A percentile compares a stretch with the other conserved stretches of the same genome.
These are phyloP conservation scores for Allantophomopsis cytisporea DNA, from an alignment of 2,329 filamentous ascomycete species.

Conservation along the genomic window DNA sequence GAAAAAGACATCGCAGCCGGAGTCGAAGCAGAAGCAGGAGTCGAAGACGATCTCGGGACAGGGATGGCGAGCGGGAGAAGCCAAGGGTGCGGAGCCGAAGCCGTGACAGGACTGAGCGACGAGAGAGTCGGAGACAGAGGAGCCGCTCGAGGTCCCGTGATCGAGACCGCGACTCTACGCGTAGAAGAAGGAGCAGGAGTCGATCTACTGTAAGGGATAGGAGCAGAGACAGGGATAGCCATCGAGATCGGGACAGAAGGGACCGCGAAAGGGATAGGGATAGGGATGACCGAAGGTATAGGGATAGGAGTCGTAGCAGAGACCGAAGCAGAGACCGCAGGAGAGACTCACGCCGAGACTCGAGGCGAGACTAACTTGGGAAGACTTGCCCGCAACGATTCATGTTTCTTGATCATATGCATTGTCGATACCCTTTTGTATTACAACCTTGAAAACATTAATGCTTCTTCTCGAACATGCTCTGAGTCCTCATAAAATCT, in stretches of 20 bases:
- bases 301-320: background rate
- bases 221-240: slow-evolving; percentile 1
- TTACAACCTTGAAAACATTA: too few relatives aligned
- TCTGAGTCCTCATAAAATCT: too few relatives aligned
- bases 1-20: slow-evolving; percentile 13
- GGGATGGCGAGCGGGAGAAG: slow-evolving; percentile 8
- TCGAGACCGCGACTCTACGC: slow-evolving; percentile 1
- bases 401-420: too few relatives aligned
- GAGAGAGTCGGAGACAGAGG: slow-evolving; percentile 1
- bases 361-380: background rate
- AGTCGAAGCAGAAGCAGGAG: slow-evolving; percentile 7
- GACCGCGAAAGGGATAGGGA: slow-evolving; percentile 10
- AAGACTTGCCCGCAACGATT: too few relatives aligned
- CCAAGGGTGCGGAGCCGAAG: slow-evolving; percentile 9
- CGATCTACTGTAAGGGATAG: slow-evolving; percentile 3
- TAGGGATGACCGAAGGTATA: slow-evolving; percentile 1
- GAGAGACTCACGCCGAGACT: background rate
- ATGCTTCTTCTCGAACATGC: too few relatives aligned
- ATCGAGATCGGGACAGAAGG: slow-evolving; percentile 4
- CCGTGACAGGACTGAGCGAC: background rate
- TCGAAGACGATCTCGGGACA: slow-evolving; percentile 3
- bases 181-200: slow-evolving; percentile 7
- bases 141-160: slow-evolving; percentile 2
- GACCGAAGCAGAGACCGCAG: slow-evolving; percentile 1
- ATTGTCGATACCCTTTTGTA: too few relatives aligned